phyloP scores from a whole-genome alignment of 306 rosid genomes.

The Trichosanthes cucumerina region DNA sequence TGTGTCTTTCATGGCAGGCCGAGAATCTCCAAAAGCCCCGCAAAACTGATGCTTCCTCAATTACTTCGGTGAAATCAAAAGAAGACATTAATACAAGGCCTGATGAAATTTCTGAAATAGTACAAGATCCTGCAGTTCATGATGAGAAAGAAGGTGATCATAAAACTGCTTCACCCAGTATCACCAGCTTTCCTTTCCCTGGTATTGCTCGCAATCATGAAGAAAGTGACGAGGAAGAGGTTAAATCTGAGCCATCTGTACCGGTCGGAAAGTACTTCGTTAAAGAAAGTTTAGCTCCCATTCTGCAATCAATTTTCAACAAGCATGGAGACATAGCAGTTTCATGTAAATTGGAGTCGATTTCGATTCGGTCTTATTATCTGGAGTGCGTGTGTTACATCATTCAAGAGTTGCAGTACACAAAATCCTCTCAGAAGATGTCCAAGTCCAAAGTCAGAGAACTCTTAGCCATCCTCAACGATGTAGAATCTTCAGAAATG shows the following conservation, averaged over 20 bases:
- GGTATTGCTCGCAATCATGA: constrained; percentile 24
- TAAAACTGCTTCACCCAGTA: constrained; percentile 20
- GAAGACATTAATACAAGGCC: constrained; percentile 12
- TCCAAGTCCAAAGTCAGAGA: constrained; percentile 49
- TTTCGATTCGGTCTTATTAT: constrained; percentile 62
- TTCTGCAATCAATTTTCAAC: constrained; percentile 42
- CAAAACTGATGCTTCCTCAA: constrained; percentile 8
- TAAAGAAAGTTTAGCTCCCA: constrained; percentile 47
- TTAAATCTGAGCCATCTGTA: constrained; percentile 40
- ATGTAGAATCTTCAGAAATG: constrained; percentile 54
- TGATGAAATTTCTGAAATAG: constrained; percentile 16
- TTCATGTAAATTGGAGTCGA: constrained; percentile 57
- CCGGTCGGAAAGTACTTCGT: constrained; percentile 54
- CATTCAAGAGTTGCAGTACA: constrained; percentile 51
- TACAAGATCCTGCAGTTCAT: constrained; percentile 25
- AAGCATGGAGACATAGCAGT: constrained; percentile 75
- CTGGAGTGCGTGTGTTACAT: constrained; percentile 67
- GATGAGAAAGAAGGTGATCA: constrained; percentile 11
- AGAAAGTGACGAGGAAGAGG: constrained; percentile 44
- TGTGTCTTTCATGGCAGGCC: constrained; percentile 29
- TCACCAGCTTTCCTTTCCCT: constrained; percentile 36
- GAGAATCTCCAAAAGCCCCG: constrained; percentile 17
- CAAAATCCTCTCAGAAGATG: constrained; percentile 24
- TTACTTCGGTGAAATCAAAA: constrained; percentile 10
- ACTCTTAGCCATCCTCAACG: constrained; percentile 58